Evolutionary conservation across 2,329 filamentous ascomycete genomes (phyloP).

Genomic region (Penicillium sp.): DNA sequence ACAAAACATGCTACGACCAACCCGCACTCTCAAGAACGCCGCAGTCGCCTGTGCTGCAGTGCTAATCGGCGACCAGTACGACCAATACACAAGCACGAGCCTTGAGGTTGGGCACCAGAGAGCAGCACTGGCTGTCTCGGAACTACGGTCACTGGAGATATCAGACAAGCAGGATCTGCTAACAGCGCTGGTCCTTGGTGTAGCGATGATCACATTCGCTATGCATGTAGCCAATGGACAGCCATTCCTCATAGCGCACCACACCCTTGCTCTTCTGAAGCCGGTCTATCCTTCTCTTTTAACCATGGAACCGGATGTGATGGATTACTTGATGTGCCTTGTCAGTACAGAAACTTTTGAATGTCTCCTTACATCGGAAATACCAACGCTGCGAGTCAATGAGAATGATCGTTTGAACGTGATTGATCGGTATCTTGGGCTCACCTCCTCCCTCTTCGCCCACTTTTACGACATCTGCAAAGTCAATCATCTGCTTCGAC

Average conservation of each 20-base stretch:
- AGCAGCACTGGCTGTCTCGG: constrained; percentile 16
- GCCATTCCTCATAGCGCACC: constrained; percentile 14
- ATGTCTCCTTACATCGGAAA: constrained; percentile 13
- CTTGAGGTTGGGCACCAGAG: constrained; percentile 13
- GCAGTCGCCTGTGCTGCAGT: constrained; percentile 18
- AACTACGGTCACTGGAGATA: constrained; percentile 13
- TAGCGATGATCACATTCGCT: constrained; percentile 19
- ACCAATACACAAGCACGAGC: constrained; percentile 2
- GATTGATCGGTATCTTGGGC: constrained; percentile 18
- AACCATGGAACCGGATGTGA: constrained; percentile 1
- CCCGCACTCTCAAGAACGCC: constrained; percentile 12
- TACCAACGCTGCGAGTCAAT: constrained; percentile 13
- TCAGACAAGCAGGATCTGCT: constrained; percentile 9
- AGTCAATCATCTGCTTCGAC: neutral
- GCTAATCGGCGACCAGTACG: constrained; percentile 11
- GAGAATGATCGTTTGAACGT: neutral
- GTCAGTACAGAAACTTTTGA: constrained; percentile 19
- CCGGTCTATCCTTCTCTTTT: constrained; percentile 2
- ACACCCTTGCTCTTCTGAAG: constrained; percentile 15
- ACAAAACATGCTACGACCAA: constrained; percentile 10
- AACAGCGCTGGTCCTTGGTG: constrained; percentile 11
- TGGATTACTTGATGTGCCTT: constrained; percentile 19
- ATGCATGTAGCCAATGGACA: constrained; percentile 21
- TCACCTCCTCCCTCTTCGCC: constrained; percentile 13
- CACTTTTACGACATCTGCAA: constrained; percentile 16